Percentiles rank a stretch among this genome's conserved stretches.
phyloP scores from a whole-genome alignment of 2,329 filamentous ascomycete genomes.

The Blastomyces silverae region DNA sequence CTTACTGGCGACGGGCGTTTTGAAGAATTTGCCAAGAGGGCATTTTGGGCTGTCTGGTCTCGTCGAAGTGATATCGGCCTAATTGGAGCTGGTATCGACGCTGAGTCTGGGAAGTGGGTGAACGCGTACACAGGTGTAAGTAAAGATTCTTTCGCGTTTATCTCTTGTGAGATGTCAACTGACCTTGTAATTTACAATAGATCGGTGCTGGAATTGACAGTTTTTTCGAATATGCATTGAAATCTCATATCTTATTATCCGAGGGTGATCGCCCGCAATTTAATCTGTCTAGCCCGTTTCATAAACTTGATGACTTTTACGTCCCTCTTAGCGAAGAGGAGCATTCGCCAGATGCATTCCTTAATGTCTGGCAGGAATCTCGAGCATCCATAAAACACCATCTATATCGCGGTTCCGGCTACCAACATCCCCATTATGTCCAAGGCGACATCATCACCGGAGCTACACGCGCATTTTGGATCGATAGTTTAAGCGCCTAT shows the following conservation, averaged over 20 bases:
- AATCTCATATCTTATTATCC: conserved; percentile 84
- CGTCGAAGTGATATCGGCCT: conserved; percentile 77
- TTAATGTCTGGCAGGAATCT: conserved; percentile 75
- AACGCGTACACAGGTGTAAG: conserved; percentile 68
- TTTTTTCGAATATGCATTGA: conserved; percentile 97
- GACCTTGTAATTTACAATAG: conserved; percentile 26
- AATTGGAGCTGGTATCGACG: conserved; percentile 86
- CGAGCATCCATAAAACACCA: conserved; percentile 84
- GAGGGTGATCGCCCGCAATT: conserved; percentile 49
- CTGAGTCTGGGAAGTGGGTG: conserved; percentile 84
- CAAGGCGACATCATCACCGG: conserved; percentile 85
- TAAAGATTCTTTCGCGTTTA: conserved; percentile 17
- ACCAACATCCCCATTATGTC: conserved; percentile 85
- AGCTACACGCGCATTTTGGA: conserved; percentile 83
- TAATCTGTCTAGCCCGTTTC: conserved; percentile 38
- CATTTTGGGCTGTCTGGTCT: conserved; percentile 97
- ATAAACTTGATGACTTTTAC: conserved; percentile 58
- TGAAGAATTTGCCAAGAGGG: conserved; percentile 79
- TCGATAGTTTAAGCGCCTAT: conserved; percentile 91
- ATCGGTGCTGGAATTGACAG: conserved; percentile 96
- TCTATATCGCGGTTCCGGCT: conserved; percentile 67
- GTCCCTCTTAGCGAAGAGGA: conserved; percentile 56
- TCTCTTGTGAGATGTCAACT: conserved; percentile 14
- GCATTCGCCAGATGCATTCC: conserved; percentile 69
- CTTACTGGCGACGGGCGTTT: conserved; percentile 82